Evolutionary conservation across 306 rosid species (phyloP), one percentile per base, ranked within the genome.

Genomic region (Acacia confusa): DNA sequence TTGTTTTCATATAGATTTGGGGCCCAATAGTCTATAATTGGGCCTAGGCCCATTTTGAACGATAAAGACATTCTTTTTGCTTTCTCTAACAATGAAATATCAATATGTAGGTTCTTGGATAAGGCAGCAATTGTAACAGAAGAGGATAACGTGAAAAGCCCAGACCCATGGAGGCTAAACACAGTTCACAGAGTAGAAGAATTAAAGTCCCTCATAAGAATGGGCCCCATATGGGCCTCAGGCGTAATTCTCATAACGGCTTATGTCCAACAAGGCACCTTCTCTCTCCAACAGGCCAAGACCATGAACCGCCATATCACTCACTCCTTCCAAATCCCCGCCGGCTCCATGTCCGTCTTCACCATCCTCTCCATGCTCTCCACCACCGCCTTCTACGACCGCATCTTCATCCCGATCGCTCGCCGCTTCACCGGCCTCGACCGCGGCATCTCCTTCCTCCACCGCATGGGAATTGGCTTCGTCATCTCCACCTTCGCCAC

Each of bases 141-240:
- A 79, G 89, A 85, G 84, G 96, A 93, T 58, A 77, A 82, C 11
- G 61, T 9, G 2, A 82, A 88, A 78, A n/a, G 71, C 19, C 99
- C 99, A 14, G 86, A 93, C 70, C 76, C 86, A n/a, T 95, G 99
- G 99, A 88, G 80, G 28, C 74, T 95, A 44, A 90, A 22, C 89
- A 95, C 99, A 53, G 89, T 93, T 45, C 99, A 95, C 32, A 84
- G 99, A 41, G 94, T 93, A 1, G 99, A 95, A 71, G 99, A 95
- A 72, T 74, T 95, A 11, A 95, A 95, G 68, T 89, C 98, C 25
- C 48, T 93, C 28, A 91, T 95, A 22, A 72, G 99, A 60, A 95
- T 95, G 99, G 97, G 94, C 13, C 99, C 99, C 6, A 95, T 95
- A 67, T 93, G 99, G 99, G 99, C 93, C 1, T 72, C 99, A 61